These are phyloP conservation scores for Kodamaea ohmeri DNA, from an alignment of 1,139 yeast species.

Conservation along the genomic window DNA sequence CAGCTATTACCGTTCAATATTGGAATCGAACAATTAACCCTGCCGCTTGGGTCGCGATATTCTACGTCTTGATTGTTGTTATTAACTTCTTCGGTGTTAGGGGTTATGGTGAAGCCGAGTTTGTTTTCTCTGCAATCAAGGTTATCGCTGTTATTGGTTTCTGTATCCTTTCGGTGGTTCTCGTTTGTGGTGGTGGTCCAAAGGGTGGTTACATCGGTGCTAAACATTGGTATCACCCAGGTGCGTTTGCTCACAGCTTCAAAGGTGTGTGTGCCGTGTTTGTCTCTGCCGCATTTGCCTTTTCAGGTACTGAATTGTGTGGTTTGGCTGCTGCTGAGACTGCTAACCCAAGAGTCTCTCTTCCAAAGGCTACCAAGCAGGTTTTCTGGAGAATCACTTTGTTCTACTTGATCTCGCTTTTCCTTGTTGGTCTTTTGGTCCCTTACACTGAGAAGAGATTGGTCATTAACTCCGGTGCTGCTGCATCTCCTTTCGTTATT, in stretches of 20 bases:
- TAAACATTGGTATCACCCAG: constrained; percentile 45
- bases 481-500: constrained; percentile 74
- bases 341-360: constrained; percentile 50
- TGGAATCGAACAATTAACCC: constrained; percentile 35
- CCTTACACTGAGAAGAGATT: constrained; percentile 57
- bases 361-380: constrained; percentile 69
- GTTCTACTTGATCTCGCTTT: constrained; percentile 59
- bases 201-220: constrained; percentile 44
- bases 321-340: constrained; percentile 48
- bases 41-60: constrained; percentile 41
- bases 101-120: constrained; percentile 48
- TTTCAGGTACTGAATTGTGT: constrained; percentile 47
- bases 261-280: constrained; percentile 44
- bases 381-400: constrained; percentile 70
- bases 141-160: constrained; percentile 39
- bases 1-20: constrained; percentile 36
- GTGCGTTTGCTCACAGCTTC: constrained; percentile 40
- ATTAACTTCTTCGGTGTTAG: constrained; percentile 41
- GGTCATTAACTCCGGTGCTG: constrained; percentile 47
- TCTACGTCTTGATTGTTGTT: constrained; percentile 31
- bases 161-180: constrained; percentile 39
- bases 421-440: constrained; percentile 63
- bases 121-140: constrained; percentile 36
- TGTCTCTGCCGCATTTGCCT: constrained; percentile 42
- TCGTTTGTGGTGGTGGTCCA: constrained; percentile 41